phyloP scores from a whole-genome alignment of 2,329 filamentous ascomycete genomes.

The Delphinella strobiligena region DNA sequence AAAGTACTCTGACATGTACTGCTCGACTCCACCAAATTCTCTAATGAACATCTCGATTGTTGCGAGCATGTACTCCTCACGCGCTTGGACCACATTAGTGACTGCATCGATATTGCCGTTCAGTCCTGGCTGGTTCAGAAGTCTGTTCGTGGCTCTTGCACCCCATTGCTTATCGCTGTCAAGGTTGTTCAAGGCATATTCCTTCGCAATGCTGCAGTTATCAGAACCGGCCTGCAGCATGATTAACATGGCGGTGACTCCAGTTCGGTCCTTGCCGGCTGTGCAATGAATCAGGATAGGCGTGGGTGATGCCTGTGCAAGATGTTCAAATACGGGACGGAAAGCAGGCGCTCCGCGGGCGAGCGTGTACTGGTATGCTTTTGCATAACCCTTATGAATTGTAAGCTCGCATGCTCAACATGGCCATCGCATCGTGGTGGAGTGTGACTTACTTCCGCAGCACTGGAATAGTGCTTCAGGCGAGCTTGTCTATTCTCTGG shows the following conservation, averaged over 20 bases:
- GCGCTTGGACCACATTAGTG: constrained; percentile 26
- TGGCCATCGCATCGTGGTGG: too few species aligned
- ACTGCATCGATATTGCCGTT: constrained; percentile 31
- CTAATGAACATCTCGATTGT: constrained; percentile 39
- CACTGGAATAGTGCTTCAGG: constrained; percentile 2
- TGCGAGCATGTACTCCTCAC: constrained; percentile 33
- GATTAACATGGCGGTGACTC: constrained; percentile 51
- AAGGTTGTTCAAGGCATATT: constrained; percentile 41
- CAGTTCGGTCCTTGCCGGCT: constrained; percentile 61
- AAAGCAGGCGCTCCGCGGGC: constrained; percentile 38
- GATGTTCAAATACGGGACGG: constrained; percentile 44
- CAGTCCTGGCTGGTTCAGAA: constrained; percentile 24
- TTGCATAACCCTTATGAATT: constrained; percentile 40
- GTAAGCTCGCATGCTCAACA: too few species aligned
- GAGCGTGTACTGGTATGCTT: constrained; percentile 48
- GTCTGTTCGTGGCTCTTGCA: constrained; percentile 25
- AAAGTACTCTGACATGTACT: constrained; percentile 28
- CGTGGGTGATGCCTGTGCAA: constrained; percentile 27
- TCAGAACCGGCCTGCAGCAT: constrained; percentile 50
- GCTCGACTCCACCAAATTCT: constrained; percentile 48
- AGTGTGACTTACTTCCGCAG: constrained; percentile 3
- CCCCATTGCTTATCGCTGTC: constrained; percentile 44
- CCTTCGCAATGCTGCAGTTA: constrained; percentile 44
- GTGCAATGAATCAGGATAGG: constrained; percentile 55
- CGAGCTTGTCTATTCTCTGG: constrained; percentile 32